Evolutionary conservation across 208 protist species (phyloP).

Genomic region (Wallacemonas sp.): DNA sequence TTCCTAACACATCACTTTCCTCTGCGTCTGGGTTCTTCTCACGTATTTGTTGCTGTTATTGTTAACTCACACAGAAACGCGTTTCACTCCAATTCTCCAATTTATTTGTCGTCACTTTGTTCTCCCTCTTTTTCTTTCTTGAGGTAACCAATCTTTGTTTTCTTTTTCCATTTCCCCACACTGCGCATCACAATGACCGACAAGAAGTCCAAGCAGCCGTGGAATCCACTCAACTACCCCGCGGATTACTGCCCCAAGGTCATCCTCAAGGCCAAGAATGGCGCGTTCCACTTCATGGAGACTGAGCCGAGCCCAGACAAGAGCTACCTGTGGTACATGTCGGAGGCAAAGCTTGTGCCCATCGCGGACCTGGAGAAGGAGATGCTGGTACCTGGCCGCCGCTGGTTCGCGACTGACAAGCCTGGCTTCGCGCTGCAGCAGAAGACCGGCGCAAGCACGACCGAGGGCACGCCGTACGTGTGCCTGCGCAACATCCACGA

Average conservation of each 20-base stretch:
- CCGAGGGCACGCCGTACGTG: conserved; percentile 65
- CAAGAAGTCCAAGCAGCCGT: conserved; percentile 19
- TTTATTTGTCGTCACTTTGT: not conserved
- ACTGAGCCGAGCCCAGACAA: conserved; percentile 44
- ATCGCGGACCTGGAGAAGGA: conserved; percentile 44
- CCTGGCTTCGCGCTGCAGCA: conserved; percentile 50
- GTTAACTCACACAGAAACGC: not conserved
- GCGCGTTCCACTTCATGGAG: conserved; percentile 63
- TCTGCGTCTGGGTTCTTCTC: too few species aligned
- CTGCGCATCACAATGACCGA: not conserved
- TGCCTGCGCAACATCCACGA: conserved; percentile 64
- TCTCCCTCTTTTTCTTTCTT: conserved; percentile 10
- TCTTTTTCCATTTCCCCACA: not conserved
- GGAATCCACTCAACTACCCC: conserved; percentile 54
- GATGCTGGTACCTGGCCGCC: conserved; percentile 60
- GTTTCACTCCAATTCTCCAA: not conserved
- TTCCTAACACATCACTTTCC: too few species aligned
- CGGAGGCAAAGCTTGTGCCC: conserved; percentile 33
- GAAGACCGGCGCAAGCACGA: conserved; percentile 47
- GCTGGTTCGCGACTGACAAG: conserved; percentile 77
- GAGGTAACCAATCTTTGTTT: too few species aligned
- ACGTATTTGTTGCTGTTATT: too few species aligned
- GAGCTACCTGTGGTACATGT: conserved; percentile 82
- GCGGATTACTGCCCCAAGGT: conserved; percentile 41
- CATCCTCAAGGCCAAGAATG: conserved; percentile 73